phyloP scores from a whole-genome alignment of 129 eudicot species.

The Calendula officinalis region DNA sequence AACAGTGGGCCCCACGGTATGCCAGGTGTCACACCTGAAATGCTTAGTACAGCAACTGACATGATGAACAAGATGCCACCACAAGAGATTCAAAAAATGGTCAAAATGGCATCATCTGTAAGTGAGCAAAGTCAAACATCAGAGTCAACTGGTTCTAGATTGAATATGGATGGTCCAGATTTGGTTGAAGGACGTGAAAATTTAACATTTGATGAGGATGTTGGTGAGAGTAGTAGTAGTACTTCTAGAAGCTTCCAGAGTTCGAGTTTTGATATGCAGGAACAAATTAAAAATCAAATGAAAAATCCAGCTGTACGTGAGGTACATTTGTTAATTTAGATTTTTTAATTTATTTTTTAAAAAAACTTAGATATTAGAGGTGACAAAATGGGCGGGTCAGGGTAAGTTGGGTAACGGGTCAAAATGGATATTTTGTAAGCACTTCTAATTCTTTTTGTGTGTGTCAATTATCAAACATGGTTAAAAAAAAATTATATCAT shows the following conservation, averaged over 20 bases:
- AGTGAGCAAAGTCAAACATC: slow-evolving; percentile 31
- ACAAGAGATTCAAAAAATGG: slow-evolving; percentile 76
- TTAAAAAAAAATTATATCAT: too few relatives aligned
- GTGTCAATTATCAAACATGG: too few relatives aligned
- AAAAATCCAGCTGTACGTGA: slow-evolving; percentile 93
- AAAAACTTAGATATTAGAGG: too few relatives aligned
- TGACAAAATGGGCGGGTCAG: too few relatives aligned
- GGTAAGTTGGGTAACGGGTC: too few relatives aligned
- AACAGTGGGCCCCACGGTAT: slow-evolving; percentile 56
- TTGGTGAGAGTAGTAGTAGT: too few relatives aligned
- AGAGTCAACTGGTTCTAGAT: slow-evolving; percentile 26
- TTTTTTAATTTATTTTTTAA: too few relatives aligned
- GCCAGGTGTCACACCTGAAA: slow-evolving; percentile 63
- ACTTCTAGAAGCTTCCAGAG: slow-evolving; percentile 33
- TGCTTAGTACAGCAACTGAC: slow-evolving; percentile 81
- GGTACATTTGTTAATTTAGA: slow-evolving; percentile 35
- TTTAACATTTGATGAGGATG: too few relatives aligned
- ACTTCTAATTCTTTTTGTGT: too few relatives aligned
- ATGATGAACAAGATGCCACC: slow-evolving; percentile 93
- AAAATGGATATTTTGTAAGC: too few relatives aligned
- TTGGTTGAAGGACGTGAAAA: too few relatives aligned
- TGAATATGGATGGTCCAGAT: too few relatives aligned
- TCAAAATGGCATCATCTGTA: slow-evolving; percentile 82
- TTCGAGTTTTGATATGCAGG: slow-evolving; percentile 44
- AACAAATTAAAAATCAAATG: slow-evolving; percentile 59